phyloP scores from a whole-genome alignment of 2,329 filamentous ascomycete genomes.

The Pseudogymnoascus sp. region DNA sequence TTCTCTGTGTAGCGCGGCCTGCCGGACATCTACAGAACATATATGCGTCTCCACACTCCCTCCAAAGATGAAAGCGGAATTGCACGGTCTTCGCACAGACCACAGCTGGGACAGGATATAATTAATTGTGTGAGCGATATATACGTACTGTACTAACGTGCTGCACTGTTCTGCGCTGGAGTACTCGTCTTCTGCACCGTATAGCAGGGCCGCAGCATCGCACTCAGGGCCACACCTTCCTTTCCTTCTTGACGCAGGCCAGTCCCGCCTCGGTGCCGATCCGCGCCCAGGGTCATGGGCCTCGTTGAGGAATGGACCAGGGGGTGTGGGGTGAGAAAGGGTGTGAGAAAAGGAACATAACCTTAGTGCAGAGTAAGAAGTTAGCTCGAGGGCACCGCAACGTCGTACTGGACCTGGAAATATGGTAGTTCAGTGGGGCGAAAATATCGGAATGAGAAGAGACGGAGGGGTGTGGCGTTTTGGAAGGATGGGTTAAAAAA shows the following conservation, averaged over 20 bases:
- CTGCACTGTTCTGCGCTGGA: not conserved
- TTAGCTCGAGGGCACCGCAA: not conserved
- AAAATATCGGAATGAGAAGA: not conserved
- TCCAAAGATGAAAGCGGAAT: not conserved
- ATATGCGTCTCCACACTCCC: conserved; percentile 1
- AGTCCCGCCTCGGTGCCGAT: not conserved
- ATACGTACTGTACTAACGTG: not conserved
- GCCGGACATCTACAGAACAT: conserved; percentile 2
- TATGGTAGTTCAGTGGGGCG: not conserved
- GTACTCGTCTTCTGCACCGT: not conserved
- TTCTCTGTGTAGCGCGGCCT: not conserved
- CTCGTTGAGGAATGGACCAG: not conserved
- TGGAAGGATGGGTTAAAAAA: not conserved
- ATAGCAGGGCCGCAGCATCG: not conserved
- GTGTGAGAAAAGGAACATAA: not conserved
- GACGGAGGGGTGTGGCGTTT: not conserved
- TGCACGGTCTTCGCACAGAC: conserved; percentile 3
- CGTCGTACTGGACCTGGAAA: not conserved
- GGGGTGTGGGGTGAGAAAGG: not conserved
- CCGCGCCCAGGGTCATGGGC: not conserved
- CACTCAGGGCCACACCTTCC: not conserved
- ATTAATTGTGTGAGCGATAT: not conserved
- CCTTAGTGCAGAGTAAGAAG: not conserved
- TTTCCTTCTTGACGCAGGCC: not conserved
- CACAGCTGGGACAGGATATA: not conserved